Evolutionary conservation across 148 eudicot genomes (phyloP), one percentile per base, ranked within the genome.

Genomic region (Heliosperma pusillum): DNA sequence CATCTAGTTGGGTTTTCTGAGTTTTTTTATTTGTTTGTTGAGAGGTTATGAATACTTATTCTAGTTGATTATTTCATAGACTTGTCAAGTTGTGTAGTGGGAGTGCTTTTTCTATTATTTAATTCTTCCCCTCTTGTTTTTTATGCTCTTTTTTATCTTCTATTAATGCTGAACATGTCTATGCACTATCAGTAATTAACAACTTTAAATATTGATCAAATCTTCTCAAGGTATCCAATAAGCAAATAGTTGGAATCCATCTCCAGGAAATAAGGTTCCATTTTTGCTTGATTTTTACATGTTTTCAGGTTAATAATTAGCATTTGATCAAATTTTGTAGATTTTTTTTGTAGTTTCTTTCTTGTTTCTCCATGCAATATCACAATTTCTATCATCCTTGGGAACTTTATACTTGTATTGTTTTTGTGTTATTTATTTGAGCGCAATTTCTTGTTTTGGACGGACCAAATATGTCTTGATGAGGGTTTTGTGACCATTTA

Each of bases 81-180:
- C 22, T 9, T 19, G 55, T 12, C 59, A 56, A 56, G 22, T 56
- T 56, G 59, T 12, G 20, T 56, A n/a, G 59, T 56, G 59, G 59
- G 59, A 56, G 21, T n/a, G 59, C 16, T 56, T 56, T 56, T 56
- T 22, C 59, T 56, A 56, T 56, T 56, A n/a, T 56, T 56, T n/a
- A 56, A 17, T n/a, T 56, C 59, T n/a, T 17, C 9, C 22, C 59
- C 21, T 56, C 1, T 56, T 56, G 22, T 56, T 56, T n/a, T 56
- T 56, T 56, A 17, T 56, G 59, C 59, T n/a, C 21, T 56, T 16
- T n/a, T 16, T n/a, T 22, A 56, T 56, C 20, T 56, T 56, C 59
- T 56, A 56, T n/a, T 56, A 56, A 56, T 56, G 59, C 59, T 56
- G 22, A 56, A 17, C 59, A 56, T 56, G 59, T 56, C 59, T 56